Evolutionary conservation across 257 asterid genomes (phyloP), one percentile per base, ranked within the genome.

Genomic region (Penstemon newberryi): DNA sequence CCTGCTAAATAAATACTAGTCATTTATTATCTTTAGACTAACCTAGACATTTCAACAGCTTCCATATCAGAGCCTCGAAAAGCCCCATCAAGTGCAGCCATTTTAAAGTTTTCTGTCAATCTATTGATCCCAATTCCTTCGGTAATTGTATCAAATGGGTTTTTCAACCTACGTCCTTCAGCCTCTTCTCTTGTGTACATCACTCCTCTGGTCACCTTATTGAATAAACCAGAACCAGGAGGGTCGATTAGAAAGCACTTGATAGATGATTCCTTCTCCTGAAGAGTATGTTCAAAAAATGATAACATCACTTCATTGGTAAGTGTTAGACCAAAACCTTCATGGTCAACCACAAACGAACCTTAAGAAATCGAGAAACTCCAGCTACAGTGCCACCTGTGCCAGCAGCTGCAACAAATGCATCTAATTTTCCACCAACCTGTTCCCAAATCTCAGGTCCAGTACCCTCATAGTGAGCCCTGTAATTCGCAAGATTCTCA

Each of bases 11-110:
- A 25, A 25, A 25, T 25, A 25, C 33, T 25, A 25, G 33, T 25
- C 33, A 25, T 25, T 25, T 25, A 25, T 25, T 25, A 25, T 25
- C 33, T 65, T 10, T 40, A 61, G 57, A 72, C 79, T 40, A 53
- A 90, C 98, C 96, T 86, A 47, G 98, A 85, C 97, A 93, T 93
- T 76, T 90, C 97, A 81, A 93, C 97, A 60, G 98, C 92, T 72
- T 93, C 96, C 80, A 47, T 75, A 72, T 93, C 98, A 6, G 94
- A 82, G 72, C 98, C 97, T 50, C 76, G 89, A 70, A 86, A 84
- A 76, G 98, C 98, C 60, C 95, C 97, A 84, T 93, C 98, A 69
- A 93, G 90, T 75, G 70, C 85, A 57, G 97, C 92, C 74, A 86
- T 55, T 81, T 85, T 83, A 75, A 90, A 93, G 60, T 93, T 90